Base-by-base conservation (phyloP, 1,284 basidiomycete species). In the Trichosporon ovoides region DNA sequence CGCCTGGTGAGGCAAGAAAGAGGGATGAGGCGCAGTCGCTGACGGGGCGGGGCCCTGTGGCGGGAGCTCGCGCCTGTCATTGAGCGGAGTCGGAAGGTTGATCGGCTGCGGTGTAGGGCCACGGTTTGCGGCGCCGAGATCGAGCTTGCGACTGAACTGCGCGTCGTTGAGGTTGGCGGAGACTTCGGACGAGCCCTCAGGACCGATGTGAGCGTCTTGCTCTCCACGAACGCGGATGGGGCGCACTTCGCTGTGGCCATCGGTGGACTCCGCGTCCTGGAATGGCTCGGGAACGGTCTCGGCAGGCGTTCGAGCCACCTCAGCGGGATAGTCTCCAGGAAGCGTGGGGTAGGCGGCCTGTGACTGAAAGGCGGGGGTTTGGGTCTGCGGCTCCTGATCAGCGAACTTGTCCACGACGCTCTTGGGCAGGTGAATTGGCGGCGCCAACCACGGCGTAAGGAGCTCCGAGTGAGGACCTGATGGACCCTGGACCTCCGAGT, bases 41-140 rank as follows among this genome's bases (percentile, higher is more conserved):
- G n/a, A n/a, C n/a, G 12, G 18, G 36, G 43, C n/a, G 22, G 38
- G 24, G 12, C 6, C 18, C 13, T 31, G 37, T 28, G 28, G 28
- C 5, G 28, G 28, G 9, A 31, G 28, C 4, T 31, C 28, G 9
- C 28, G 28, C 28, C 43, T 54, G 36, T 60, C 59, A 33, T 66
- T 60, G 38, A 78, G 70, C 13, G 76, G 76, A 20, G 75, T 74
- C 16, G 76, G 76, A n/a, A 75, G 53, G 61, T 72, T 65, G 46
- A 78, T 63, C 18, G 67, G 68, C 11, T 18, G 28, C 2, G 53
- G 53, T 18, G 40, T 20, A 7, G 53, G 53, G 28, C 38, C 40
- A 20, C 18, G 53, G 28, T 24, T 20, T 9, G 9, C 28, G 5
- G 28, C 28, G 28, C 28, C 28, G 9, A 4, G 28, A 9, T 31